Evolutionary conservation across 1,284 basidiomycete species (phyloP), one percentile per base, ranked within the genome.

Genomic region (Chiua sp.): DNA sequence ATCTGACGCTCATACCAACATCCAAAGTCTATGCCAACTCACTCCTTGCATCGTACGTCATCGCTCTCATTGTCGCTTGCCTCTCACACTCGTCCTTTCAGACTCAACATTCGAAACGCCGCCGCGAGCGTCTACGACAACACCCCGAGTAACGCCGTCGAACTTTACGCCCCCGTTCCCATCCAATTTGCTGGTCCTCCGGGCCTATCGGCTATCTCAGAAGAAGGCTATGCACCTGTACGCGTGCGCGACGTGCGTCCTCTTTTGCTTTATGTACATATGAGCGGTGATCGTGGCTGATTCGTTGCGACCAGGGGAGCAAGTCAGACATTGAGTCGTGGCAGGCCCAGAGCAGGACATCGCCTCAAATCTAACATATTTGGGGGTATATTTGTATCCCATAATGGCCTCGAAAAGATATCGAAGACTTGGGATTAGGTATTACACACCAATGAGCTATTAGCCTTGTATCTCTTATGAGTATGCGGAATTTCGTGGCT

Each of bases 81-180:
- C 7, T 35, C 15, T 10, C 33, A 15, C 13, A 37, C 16, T 1
- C 5, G 13, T 16, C 16, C 35, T 13, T 11, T n/a, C 30, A 66
- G 70, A 20, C 61, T 74, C 42, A 73, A 73, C 57, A 65, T 73
- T 42, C 63, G 71, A 20, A 60, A 72, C 22, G 68, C 71, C 30
- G 51, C 62, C 18, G 58, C 63, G 2, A 59, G 61, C 26, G 51
- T 47, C 0, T 68, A 65, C 57, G 48, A 65, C 20, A 47, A 56
- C 18, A 30, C 30, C 20, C 7, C 53, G 7, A 32, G 32, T 2
- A 11, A 32, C 3, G 48, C 56, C 3, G 13, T 63, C 44, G 60
- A 71, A 18, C 53, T 63, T 15, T 51, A 44, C 6, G 42, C 69
- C 22, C 35, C 44, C 26, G 37, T 65, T 18, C 69, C 70, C 22